Conservation (phyloP, 2,329 filamentous ascomycete genomes). For the Xylariales sp. region DNA sequence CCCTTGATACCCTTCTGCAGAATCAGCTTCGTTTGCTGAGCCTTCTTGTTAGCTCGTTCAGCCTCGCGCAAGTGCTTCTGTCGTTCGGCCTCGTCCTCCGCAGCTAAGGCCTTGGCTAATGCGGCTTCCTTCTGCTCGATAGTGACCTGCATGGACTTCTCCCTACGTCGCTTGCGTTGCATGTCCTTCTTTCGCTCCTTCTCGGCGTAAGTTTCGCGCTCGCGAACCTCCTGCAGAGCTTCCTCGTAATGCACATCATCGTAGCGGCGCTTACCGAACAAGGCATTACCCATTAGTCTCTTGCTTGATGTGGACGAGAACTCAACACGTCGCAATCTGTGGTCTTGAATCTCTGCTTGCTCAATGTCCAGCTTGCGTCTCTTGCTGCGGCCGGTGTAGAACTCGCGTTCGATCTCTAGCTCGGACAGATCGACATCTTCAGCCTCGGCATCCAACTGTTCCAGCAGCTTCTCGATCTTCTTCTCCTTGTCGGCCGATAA, state of each 20-base stretch:
- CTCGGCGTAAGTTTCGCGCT: slow-evolving; percentile 85
- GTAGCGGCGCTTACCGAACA: slow-evolving; percentile 70
- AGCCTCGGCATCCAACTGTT: slow-evolving; percentile 34
- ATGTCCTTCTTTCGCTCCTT: slow-evolving; percentile 99
- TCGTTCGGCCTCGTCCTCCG: slow-evolving; percentile 77
- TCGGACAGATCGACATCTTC: slow-evolving; percentile 37
- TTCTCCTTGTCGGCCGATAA: slow-evolving; percentile 58
- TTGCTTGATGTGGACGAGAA: slow-evolving; percentile 53
- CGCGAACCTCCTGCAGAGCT: slow-evolving; percentile 80
- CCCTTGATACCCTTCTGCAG: slow-evolving; percentile 83
- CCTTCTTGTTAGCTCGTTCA: slow-evolving; percentile 88
- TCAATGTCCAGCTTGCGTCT: slow-evolving; percentile 69
- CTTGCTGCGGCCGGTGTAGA: slow-evolving; percentile 51
- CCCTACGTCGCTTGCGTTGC: slow-evolving; percentile 91
- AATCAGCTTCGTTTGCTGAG: slow-evolving; percentile 81
- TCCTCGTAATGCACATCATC: slow-evolving; percentile 72
- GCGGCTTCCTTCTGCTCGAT: slow-evolving; percentile 86
- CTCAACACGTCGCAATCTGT: slow-evolving; percentile 58
- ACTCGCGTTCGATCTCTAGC: slow-evolving; percentile 38
- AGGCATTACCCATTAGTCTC: slow-evolving; percentile 64
- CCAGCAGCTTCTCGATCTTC: slow-evolving; percentile 64
- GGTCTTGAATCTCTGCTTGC: slow-evolving; percentile 56
- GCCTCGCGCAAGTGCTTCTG: slow-evolving; percentile 79
- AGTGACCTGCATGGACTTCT: slow-evolving; percentile 92
- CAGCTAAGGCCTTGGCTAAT: slow-evolving; percentile 69